Percentiles rank a stretch among this genome's conserved stretches.
Conservation (phyloP, 2,329 filamentous ascomycete species). For the Fusarium scirpi region DNA sequence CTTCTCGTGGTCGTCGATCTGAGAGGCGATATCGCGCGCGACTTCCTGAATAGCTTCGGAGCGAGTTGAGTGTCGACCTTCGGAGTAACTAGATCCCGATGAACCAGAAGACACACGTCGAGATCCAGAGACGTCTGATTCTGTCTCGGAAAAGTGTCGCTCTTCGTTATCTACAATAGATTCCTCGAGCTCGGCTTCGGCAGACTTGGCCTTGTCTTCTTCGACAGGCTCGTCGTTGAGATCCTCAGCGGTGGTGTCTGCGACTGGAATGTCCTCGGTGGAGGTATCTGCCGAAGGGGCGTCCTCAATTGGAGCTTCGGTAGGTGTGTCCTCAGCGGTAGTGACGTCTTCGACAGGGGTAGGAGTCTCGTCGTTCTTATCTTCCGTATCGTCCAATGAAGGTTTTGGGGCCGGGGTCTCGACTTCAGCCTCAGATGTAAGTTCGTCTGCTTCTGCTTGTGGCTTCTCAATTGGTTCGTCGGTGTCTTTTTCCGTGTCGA, state of each 20-base stretch:
- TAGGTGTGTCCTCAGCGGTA: slow-evolving; percentile 22
- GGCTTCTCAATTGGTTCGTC: slow-evolving; percentile 12
- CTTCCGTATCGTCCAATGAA: slow-evolving; percentile 23
- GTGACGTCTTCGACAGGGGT: slow-evolving; percentile 23
- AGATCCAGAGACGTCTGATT: slow-evolving; percentile 36
- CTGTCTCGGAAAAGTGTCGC: slow-evolving; percentile 26
- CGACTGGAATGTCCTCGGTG: slow-evolving; percentile 16
- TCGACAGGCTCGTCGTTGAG: slow-evolving; percentile 14
- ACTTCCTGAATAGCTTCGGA: slow-evolving; percentile 67
- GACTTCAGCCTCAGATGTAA: slow-evolving; percentile 10
- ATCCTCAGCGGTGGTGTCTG: slow-evolving; percentile 17
- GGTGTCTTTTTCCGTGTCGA: slow-evolving; percentile 9
- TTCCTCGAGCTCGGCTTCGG: slow-evolving; percentile 21
- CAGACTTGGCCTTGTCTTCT: slow-evolving; percentile 17
- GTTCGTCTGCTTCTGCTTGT: slow-evolving; percentile 12
- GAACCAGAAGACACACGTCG: slow-evolving; percentile 44
- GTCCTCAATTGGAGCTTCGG: slow-evolving; percentile 22
- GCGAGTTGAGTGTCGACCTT: slow-evolving; percentile 56
- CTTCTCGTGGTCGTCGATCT: slow-evolving; percentile 55
- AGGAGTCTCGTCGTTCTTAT: slow-evolving; percentile 14
- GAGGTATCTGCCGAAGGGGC: slow-evolving; percentile 12
- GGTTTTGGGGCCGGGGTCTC: slow-evolving; percentile 5
- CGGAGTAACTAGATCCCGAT: slow-evolving; percentile 36
- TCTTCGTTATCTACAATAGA: slow-evolving; percentile 21
- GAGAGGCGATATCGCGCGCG: slow-evolving; percentile 63